Percentiles rank a stretch among this genome's conserved stretches.
phyloP scores from a whole-genome alignment of 106 monocot species.

The Allium fistulosum region DNA sequence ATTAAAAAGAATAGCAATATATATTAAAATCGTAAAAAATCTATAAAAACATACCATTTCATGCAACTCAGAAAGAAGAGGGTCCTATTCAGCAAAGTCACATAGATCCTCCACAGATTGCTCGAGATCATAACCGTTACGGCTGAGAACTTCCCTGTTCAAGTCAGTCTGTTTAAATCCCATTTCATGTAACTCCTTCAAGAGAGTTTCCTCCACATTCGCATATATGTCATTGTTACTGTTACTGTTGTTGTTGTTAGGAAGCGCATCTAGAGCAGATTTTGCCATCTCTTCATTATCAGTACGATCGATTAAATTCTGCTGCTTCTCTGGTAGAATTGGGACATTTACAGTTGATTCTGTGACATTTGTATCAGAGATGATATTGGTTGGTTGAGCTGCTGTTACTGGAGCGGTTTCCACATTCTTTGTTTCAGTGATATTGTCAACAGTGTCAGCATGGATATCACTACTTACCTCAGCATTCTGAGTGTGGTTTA shows the following conservation, averaged over 20 bases:
- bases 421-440: not conserved
- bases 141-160: constrained; percentile 85
- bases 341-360: not conserved
- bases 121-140: constrained; percentile 71
- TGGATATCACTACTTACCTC: constrained; percentile 17
- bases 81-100: constrained; percentile 62
- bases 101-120: constrained; percentile 75
- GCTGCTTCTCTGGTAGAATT: not conserved
- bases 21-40: not conserved
- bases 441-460: constrained; percentile 15
- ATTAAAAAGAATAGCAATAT: no score
- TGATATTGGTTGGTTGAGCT: no score
- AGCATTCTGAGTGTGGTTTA: constrained; percentile 1
- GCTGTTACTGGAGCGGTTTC: no score
- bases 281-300: constrained; percentile 1
- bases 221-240: not conserved
- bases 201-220: constrained; percentile 35
- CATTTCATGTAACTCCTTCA: constrained; percentile 80
- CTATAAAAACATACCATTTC: constrained; percentile 48
- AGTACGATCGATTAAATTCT: not conserved
- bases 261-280: not conserved
- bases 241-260: not conserved
- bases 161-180: constrained; percentile 72
- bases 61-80: constrained; percentile 68
- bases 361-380: not conserved